A percentile compares a stretch with the other conserved stretches of the same genome.
Evolutionary conservation across 2,329 filamentous ascomycete genomes (phyloP).

Genomic region (Xylariaceae sp.): DNA sequence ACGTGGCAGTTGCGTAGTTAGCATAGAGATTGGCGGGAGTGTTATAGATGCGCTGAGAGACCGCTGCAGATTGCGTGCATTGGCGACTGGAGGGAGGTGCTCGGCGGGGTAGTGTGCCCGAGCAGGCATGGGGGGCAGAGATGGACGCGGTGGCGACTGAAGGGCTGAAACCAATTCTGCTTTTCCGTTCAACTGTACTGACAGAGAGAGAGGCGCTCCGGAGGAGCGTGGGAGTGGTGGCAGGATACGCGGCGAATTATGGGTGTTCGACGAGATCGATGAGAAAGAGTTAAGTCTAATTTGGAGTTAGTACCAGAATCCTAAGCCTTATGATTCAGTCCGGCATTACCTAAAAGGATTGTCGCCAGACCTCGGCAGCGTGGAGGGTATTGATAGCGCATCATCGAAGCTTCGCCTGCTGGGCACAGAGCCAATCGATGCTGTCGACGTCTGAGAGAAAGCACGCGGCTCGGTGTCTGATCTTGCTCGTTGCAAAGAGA

Average conservation of each 20-base stretch:
- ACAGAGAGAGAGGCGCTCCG: slow-evolving; percentile 62
- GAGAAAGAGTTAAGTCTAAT: slow-evolving; percentile 42
- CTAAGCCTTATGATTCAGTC: background rate
- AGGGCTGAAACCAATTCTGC: slow-evolving; percentile 77
- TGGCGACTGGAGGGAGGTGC: slow-evolving; percentile 44
- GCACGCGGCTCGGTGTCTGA: slow-evolving; percentile 19
- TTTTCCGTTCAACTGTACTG: slow-evolving; percentile 82
- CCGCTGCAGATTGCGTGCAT: slow-evolving; percentile 55
- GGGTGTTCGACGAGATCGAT: slow-evolving; percentile 37
- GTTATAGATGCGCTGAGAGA: slow-evolving; percentile 66
- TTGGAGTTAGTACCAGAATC: slow-evolving; percentile 1
- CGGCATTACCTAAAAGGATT: slow-evolving; percentile 44
- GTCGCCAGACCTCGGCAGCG: slow-evolving; percentile 36
- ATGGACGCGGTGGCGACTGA: slow-evolving; percentile 64
- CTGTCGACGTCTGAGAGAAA: slow-evolving; percentile 39
- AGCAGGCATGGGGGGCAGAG: slow-evolving; percentile 43
- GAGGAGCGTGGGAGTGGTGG: slow-evolving; percentile 38
- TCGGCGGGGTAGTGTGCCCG: slow-evolving; percentile 44
- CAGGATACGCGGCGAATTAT: slow-evolving; percentile 35
- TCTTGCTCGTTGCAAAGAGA: slow-evolving; percentile 22
- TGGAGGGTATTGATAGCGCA: slow-evolving; percentile 48
- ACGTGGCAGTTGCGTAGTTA: slow-evolving; percentile 51
- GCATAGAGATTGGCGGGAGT: slow-evolving; percentile 51
- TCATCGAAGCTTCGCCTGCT: slow-evolving; percentile 55
- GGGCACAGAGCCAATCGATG: slow-evolving; percentile 47